Evolutionary conservation across 805 yeast species (phyloP).

Genomic region (Groenewaldozyma tartarivorans): DNA sequence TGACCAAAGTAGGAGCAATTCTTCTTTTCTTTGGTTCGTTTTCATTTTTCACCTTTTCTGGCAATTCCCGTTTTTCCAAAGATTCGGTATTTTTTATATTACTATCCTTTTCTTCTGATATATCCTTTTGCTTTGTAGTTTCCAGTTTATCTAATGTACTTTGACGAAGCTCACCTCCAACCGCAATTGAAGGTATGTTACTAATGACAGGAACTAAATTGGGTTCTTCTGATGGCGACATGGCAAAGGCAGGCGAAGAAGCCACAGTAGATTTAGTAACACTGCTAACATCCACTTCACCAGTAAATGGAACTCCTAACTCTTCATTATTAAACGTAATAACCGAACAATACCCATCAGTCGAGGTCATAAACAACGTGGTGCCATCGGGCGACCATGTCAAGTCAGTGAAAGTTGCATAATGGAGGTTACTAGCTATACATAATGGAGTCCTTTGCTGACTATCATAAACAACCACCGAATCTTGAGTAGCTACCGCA

Average conservation of each 20-base stretch:
- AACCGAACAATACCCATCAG: conserved; percentile 86
- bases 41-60: neutral
- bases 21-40: conserved; percentile 27
- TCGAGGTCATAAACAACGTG: conserved; percentile 62
- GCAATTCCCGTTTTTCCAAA: conserved; percentile 4
- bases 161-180: conserved; percentile 8
- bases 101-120: too few species aligned
- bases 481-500: conserved; percentile 89
- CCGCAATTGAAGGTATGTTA: conserved; percentile 14
- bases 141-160: conserved; percentile 12
- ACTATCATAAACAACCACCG: conserved; percentile 76
- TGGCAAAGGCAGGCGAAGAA: conserved; percentile 13
- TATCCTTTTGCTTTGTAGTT: conserved; percentile 8
- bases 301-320: conserved; percentile 38
- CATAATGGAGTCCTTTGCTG: conserved; percentile 61
- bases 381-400: conserved; percentile 77
- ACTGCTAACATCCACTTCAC: conserved; percentile 1
- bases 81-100: neutral
- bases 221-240: conserved; percentile 3
- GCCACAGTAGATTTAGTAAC: conserved; percentile 2
- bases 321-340: conserved; percentile 43
- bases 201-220: conserved; percentile 14
- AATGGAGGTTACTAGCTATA: conserved; percentile 69
- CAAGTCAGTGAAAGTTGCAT: conserved; percentile 79
- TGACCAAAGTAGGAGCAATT: conserved; percentile 29